These are phyloP conservation scores for Solanum hybrid DNA, from an alignment of 305 asterid genomes.

Conservation along the genomic window DNA sequence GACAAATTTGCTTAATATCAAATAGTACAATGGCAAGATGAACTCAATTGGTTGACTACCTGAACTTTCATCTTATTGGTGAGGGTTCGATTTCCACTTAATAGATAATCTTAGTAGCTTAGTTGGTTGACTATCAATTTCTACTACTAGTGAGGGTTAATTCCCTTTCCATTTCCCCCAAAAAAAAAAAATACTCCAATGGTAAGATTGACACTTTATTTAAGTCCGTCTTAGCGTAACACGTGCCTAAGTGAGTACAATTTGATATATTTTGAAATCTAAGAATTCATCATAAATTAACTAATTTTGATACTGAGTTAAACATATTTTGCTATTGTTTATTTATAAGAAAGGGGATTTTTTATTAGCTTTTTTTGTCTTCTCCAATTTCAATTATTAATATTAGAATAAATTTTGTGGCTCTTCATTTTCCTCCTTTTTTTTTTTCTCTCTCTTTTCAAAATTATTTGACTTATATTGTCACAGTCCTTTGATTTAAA, in stretches of 20 bases:
- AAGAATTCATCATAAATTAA: background rate
- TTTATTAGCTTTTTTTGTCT: background rate
- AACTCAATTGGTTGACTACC: background rate
- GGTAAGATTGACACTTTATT: background rate
- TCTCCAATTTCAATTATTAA: slow-evolving; percentile 9
- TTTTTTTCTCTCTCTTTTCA: background rate
- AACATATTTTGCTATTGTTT: background rate
- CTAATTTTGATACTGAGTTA: background rate
- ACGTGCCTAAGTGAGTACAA: background rate
- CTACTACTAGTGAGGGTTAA: too few relatives aligned
- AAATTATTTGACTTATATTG: background rate
- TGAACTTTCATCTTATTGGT: too few relatives aligned
- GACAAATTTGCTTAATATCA: background rate
- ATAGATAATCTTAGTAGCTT: background rate
- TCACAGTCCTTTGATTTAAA: slow-evolving; percentile 6
- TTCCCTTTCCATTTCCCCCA: too few relatives aligned
- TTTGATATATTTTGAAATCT: background rate
- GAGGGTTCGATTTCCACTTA: too few relatives aligned
- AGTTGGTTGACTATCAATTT: background rate
- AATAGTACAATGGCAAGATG: background rate
- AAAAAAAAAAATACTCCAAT: too few relatives aligned
- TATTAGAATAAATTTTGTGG: background rate
- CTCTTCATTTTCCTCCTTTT: background rate
- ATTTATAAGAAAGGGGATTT: background rate
- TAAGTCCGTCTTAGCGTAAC: background rate